Conservation (phyloP, 179 eudicot genomes). For the Carnegiea gigantea region DNA sequence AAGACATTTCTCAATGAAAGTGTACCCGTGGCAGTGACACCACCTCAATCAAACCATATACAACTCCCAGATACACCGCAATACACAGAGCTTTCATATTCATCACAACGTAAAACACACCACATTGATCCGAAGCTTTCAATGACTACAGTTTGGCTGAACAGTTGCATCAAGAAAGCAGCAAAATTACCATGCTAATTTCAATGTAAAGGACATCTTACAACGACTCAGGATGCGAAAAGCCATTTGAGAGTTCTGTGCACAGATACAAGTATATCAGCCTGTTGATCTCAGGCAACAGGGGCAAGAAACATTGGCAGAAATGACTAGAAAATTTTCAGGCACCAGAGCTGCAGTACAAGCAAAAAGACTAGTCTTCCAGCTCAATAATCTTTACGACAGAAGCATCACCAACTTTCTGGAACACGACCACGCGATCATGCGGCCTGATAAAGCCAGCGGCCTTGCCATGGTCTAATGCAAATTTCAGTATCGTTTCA, state of each 20-base stretch:
- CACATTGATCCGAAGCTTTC: not conserved
- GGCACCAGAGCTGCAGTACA: not conserved
- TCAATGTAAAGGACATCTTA: not conserved
- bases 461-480: conserved; percentile 73
- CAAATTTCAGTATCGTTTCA: conserved; percentile 70
- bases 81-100: too few relatives aligned
- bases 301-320: not conserved
- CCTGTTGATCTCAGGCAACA: not conserved
- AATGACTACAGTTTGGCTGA: not conserved
- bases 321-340: not conserved
- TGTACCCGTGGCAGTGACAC: too few relatives aligned
- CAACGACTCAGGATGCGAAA: not conserved
- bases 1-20: too few relatives aligned
- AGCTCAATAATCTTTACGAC: conserved; percentile 86
- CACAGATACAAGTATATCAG: not conserved
- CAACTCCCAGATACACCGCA: too few relatives aligned
- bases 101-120: too few relatives aligned
- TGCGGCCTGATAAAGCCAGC: conserved; percentile 67
- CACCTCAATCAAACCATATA: too few relatives aligned
- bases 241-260: not conserved
- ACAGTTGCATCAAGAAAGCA: not conserved
- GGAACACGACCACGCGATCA: conserved; percentile 83
- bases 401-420: conserved; percentile 77
- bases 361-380: conserved; percentile 38
- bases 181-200: not conserved